Evolutionary conservation across 2,329 filamentous ascomycete species (phyloP).

Genomic region (Cytospora piceae): DNA sequence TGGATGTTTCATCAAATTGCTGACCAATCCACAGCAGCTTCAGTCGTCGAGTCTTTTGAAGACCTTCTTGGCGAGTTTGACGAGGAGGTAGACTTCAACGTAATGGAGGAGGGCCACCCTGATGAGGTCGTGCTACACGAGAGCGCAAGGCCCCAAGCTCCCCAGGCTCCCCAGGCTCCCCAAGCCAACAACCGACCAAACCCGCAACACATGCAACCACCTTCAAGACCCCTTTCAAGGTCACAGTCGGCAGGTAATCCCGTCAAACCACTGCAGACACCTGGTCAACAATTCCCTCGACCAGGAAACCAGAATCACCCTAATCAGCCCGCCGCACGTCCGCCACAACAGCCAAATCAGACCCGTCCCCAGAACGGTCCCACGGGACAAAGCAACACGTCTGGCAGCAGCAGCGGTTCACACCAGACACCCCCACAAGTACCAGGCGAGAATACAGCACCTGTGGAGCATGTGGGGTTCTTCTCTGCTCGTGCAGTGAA

Average conservation of each 20-base stretch:
- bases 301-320: conserved; percentile 30
- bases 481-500: conserved; percentile 71
- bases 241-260: conserved; percentile 39
- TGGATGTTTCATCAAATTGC: background rate
- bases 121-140: conserved; percentile 71
- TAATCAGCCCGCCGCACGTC: conserved; percentile 29
- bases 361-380: conserved; percentile 32
- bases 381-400: conserved; percentile 23
- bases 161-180: conserved; percentile 37
- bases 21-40: conserved; percentile 31
- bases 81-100: conserved; percentile 76
- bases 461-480: conserved; percentile 59
- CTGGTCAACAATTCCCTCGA: conserved; percentile 28
- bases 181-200: conserved; percentile 36
- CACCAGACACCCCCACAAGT: conserved; percentile 34
- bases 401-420: conserved; percentile 33
- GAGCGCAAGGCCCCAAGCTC: conserved; percentile 38
- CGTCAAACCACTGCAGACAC: conserved; percentile 42
- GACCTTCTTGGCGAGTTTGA: conserved; percentile 67
- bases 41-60: conserved; percentile 51
- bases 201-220: conserved; percentile 44
- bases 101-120: conserved; percentile 70
- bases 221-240: conserved; percentile 40
- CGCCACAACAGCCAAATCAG: conserved; percentile 32
- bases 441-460: conserved; percentile 32